Evolutionary conservation across 345 rosid genomes (phyloP).

Genomic region (Ricinus communis): DNA sequence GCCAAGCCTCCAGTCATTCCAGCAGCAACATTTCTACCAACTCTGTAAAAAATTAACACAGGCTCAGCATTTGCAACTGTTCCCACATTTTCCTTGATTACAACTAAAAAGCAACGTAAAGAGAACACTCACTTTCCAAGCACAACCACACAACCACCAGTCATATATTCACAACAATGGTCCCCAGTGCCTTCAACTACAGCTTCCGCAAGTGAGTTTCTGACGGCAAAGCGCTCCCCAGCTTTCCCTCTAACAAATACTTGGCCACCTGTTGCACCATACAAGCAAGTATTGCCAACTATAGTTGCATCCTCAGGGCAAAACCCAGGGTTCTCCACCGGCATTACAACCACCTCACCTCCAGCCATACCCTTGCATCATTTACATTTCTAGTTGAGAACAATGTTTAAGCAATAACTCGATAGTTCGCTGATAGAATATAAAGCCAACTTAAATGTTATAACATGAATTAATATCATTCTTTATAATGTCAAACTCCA

Average conservation of each 20-base stretch:
- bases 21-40: slow-evolving; percentile 98
- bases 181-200: slow-evolving; percentile 99
- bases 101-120: background rate
- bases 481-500: background rate
- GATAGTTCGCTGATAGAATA: background rate
- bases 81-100: slow-evolving; percentile 11
- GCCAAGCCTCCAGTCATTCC: slow-evolving; percentile 99
- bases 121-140: slow-evolving; percentile 86
- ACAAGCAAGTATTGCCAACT: slow-evolving; percentile 95
- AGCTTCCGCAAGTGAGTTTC: slow-evolving; percentile 96
- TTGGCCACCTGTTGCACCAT: slow-evolving; percentile 98
- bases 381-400: slow-evolving; percentile 27
- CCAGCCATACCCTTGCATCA: slow-evolving; percentile 92
- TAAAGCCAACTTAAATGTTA: slow-evolving; percentile 6
- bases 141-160: slow-evolving; percentile 93
- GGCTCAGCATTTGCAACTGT: slow-evolving; percentile 2
- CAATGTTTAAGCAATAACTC: background rate
- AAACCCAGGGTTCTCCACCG: slow-evolving; percentile 75
- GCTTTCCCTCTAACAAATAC: slow-evolving; percentile 93
- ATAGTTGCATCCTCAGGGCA: slow-evolving; percentile 90
- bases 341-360: slow-evolving; percentile 87
- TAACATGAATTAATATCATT: background rate
- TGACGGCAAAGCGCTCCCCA: slow-evolving; percentile 97
- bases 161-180: slow-evolving; percentile 98
- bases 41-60: slow-evolving; percentile 50